A percentile compares a stretch with the other conserved stretches of the same genome.
Evolutionary conservation across 257 asterid genomes (phyloP).

Genomic region (Solanum sitiens): DNA sequence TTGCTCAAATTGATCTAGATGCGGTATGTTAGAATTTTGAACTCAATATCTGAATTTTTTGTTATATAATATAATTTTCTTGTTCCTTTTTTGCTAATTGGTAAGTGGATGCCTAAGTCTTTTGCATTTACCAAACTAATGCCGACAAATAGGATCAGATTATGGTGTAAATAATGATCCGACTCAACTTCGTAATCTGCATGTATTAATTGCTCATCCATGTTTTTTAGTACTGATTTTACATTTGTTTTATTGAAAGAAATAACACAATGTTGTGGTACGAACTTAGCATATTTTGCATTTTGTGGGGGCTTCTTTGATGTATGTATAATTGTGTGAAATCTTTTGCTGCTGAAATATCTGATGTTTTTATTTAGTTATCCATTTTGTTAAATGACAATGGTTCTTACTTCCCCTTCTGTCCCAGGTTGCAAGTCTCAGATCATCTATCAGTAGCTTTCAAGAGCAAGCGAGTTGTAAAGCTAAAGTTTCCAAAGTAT

Average conservation of each 20-base stretch:
- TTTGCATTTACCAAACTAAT: not conserved
- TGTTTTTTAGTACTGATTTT: not conserved
- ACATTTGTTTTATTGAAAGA: not conserved
- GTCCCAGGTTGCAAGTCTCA: conserved; percentile 80
- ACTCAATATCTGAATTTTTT: not conserved
- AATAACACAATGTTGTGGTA: not conserved
- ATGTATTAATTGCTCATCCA: not conserved
- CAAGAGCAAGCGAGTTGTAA: conserved; percentile 98
- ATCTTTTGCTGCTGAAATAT: not conserved
- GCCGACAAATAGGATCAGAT: not conserved
- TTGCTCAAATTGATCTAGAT: conserved; percentile 93
- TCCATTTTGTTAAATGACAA: not conserved
- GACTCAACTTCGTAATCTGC: not conserved
- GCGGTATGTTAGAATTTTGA: conserved; percentile 46
- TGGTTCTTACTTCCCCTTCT: not conserved
- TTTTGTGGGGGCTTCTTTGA: not conserved
- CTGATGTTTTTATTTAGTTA: not conserved
- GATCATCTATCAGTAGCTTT: conserved; percentile 92
- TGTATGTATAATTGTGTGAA: not conserved
- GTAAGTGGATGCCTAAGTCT: not conserved
- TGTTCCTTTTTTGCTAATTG: not conserved
- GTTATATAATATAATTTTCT: not conserved
- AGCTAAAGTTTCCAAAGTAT: conserved; percentile 49
- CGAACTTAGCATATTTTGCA: not conserved
- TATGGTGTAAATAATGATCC: not conserved